phyloP scores from a whole-genome alignment of 805 yeast species.

The Cyberlindnera petersonii region DNA sequence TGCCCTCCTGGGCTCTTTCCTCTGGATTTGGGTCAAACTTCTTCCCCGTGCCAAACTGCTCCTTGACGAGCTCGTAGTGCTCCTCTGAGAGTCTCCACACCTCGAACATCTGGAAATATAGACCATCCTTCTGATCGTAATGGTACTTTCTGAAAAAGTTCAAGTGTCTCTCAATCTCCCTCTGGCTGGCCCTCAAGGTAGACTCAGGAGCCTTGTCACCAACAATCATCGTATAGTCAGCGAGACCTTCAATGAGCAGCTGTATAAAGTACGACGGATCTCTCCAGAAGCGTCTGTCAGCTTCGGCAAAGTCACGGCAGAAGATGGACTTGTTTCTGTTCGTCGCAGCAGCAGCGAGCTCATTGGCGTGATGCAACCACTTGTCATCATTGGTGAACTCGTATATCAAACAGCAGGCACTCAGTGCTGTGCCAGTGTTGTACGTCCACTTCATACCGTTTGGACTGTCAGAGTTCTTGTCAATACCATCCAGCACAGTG shows the following conservation, averaged over 20 bases:
- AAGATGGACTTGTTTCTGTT: slow-evolving; percentile 53
- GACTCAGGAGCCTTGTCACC: slow-evolving; percentile 37
- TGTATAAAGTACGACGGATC: slow-evolving; percentile 62
- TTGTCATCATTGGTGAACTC: slow-evolving; percentile 45
- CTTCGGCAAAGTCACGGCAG: slow-evolving; percentile 51
- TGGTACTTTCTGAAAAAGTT: slow-evolving; percentile 53
- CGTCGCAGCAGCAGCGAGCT: slow-evolving; percentile 51
- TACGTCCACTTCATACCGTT: slow-evolving; percentile 61
- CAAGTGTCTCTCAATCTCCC: slow-evolving; percentile 51
- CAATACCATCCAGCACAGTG: slow-evolving; percentile 58
- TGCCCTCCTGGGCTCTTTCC: slow-evolving; percentile 45
- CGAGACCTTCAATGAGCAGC: slow-evolving; percentile 61
- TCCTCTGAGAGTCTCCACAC: slow-evolving; percentile 50
- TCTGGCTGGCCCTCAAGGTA: slow-evolving; percentile 28
- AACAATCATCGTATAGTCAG: slow-evolving; percentile 54
- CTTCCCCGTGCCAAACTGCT: slow-evolving; percentile 54
- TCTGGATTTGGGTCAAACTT: slow-evolving; percentile 45
- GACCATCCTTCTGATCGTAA: slow-evolving; percentile 54
- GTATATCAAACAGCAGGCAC: slow-evolving; percentile 49
- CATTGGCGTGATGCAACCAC: slow-evolving; percentile 38
- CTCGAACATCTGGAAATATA: slow-evolving; percentile 57
- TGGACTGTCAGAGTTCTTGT: slow-evolving; percentile 34
- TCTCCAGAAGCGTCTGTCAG: slow-evolving; percentile 56
- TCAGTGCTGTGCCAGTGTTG: slow-evolving; percentile 62
- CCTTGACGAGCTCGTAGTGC: slow-evolving; percentile 46